Base-by-base conservation (phyloP, 306 rosid species). In the Bauhinia variegata region DNA sequence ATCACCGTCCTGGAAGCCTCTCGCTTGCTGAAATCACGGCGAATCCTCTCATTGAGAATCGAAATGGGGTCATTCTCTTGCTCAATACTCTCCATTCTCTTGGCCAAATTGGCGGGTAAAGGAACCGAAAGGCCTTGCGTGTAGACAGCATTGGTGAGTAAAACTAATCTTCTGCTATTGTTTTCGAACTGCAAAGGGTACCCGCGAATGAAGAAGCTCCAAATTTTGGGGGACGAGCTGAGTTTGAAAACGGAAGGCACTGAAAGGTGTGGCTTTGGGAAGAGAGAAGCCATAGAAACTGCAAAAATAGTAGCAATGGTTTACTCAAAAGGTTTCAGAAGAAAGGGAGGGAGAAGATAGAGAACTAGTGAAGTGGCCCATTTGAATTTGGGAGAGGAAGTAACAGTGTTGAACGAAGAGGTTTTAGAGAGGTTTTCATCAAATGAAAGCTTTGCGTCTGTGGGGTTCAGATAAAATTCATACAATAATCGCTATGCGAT, bases 31-130 rank as follows among this genome's bases (percentile, higher is more conserved):
- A 77, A 87, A 33, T 89, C 87, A 0, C 92, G 91, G 38, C 81
- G 89, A 81, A 92, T 78, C 14, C 98, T 73, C 53, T 84, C 89
- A 69, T 92, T 87, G 2, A 92, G 83, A 17, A 79, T 5, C 1
- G 91, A 63, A 32, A 92, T 92, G 33, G 88, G 68, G 86, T 89
- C 96, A 1, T 50, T 65, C 11, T 82, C 87, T 0, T 28, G 63
- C n/a, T 88, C 89, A 11, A 42, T 47, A 63, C 68, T 67, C 9
- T 72, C 80, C 7, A 66, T 59, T 36, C 63, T 72, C 52, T 63
- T 73, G 11, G 70, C 11, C 33, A 79, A 49, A 43, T 80, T 67
- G 23, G 85, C 41, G 44, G 72, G 72, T 5, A 77, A 42, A 32
- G 88, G 71, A 23, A 63, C 47, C 16, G 80, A 70, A 48, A 77